Evolutionary conservation across 2,329 filamentous ascomycete species (phyloP).

Genomic region (Aspergillus fumigatiaffinis): DNA sequence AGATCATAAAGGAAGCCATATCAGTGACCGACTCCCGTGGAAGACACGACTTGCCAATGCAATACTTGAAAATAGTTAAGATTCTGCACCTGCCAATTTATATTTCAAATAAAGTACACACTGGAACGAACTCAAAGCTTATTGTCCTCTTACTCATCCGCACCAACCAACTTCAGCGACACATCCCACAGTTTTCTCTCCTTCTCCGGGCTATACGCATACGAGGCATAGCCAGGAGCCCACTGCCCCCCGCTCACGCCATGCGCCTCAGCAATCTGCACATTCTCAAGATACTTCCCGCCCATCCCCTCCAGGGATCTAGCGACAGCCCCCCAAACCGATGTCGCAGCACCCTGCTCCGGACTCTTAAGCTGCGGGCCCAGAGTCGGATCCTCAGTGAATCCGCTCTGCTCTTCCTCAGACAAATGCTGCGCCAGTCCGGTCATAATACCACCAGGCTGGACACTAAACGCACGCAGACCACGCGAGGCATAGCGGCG

Average conservation of each 20-base stretch:
- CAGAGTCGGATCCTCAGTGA: background rate
- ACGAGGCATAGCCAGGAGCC: conserved; percentile 13
- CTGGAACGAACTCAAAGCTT: too few relatives aligned
- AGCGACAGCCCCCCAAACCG: conserved; percentile 24
- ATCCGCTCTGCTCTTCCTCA: background rate
- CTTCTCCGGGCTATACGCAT: conserved; percentile 9
- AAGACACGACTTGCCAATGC: too few relatives aligned
- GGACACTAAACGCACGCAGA: conserved; percentile 44
- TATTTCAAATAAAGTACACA: too few relatives aligned
- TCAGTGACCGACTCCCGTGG: too few relatives aligned
- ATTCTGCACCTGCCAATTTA: too few relatives aligned
- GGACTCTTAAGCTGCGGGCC: conserved; percentile 7
- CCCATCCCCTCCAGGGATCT: conserved; percentile 24
- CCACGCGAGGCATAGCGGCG: conserved; percentile 44
- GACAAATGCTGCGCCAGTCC: conserved; percentile 5
- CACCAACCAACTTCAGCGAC: background rate
- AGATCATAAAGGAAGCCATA: too few relatives aligned
- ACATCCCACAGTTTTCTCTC: conserved; percentile 11
- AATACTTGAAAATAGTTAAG: too few relatives aligned
- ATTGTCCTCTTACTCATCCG: background rate
- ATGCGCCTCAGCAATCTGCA: conserved; percentile 7
- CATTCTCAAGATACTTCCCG: conserved; percentile 26
- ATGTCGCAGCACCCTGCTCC: conserved; percentile 25
- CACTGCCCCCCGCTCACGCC: background rate
- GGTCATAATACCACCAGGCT: conserved; percentile 39